Conservation (phyloP, 2,329 filamentous ascomycete genomes). For the Penicillium sclerotigenum region DNA sequence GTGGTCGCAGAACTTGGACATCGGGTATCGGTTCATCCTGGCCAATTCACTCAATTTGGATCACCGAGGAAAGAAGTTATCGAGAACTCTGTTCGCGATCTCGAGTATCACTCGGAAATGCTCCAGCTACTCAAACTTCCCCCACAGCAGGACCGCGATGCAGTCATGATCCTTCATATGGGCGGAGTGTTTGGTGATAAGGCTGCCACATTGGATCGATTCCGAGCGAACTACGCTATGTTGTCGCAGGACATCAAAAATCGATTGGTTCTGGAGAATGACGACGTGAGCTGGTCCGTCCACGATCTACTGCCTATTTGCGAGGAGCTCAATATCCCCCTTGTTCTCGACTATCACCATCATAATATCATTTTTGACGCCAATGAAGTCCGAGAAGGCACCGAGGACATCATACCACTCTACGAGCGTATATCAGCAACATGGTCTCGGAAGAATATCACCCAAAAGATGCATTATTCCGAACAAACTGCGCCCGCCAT, state of each 20-base stretch:
- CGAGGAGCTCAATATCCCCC: conserved; percentile 87
- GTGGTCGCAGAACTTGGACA: conserved; percentile 77
- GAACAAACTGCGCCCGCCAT: conserved; percentile 75
- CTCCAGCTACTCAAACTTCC: conserved; percentile 73
- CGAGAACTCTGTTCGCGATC: conserved; percentile 70
- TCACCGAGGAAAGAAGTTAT: conserved; percentile 78
- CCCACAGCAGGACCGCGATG: conserved; percentile 74
- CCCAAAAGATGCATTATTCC: conserved; percentile 95
- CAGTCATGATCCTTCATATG: conserved; percentile 93
- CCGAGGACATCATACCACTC: conserved; percentile 71
- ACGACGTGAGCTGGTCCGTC: conserved; percentile 89
- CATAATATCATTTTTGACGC: conserved; percentile 89
- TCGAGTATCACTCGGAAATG: conserved; percentile 86
- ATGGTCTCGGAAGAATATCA: conserved; percentile 80
- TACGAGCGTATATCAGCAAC: conserved; percentile 76
- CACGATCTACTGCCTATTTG: conserved; percentile 87
- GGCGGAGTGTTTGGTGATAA: conserved; percentile 90
- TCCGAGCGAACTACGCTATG: conserved; percentile 68
- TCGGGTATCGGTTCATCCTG: conserved; percentile 83
- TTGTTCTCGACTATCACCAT: conserved; percentile 91
- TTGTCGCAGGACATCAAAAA: conserved; percentile 70
- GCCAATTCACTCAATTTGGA: conserved; percentile 87
- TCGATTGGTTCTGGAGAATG: conserved; percentile 85
- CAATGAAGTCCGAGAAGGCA: conserved; percentile 73
- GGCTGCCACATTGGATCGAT: conserved; percentile 70